These are phyloP conservation scores for Curvularia sp. DNA, from an alignment of 2,329 filamentous ascomycete genomes.

Conservation along the genomic window DNA sequence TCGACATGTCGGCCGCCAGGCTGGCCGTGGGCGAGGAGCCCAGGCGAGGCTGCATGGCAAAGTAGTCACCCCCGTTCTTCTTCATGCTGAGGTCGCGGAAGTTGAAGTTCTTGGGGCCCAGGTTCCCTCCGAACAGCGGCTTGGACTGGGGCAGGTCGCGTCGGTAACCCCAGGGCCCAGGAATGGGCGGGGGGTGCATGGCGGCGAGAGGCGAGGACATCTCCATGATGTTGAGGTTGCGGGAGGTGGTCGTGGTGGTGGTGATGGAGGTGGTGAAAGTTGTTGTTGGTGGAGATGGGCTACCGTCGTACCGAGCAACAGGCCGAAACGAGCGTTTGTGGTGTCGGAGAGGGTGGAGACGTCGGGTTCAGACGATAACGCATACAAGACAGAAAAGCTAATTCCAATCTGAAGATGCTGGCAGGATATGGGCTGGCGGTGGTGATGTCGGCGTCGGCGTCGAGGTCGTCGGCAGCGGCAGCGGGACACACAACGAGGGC, in stretches of 20 bases:
- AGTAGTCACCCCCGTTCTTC: constrained; percentile 76
- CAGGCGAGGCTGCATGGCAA: constrained; percentile 76
- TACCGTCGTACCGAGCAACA: constrained; percentile 61
- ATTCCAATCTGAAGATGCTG: constrained; percentile 52
- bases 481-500: constrained; percentile 17
- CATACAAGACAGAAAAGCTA: constrained; percentile 50
- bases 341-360: constrained; percentile 4
- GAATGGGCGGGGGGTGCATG: constrained; percentile 76
- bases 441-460: not conserved
- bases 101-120: constrained; percentile 72
- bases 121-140: constrained; percentile 61
- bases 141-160: constrained; percentile 62
- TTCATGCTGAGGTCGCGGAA: constrained; percentile 78
- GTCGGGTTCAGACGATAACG: constrained; percentile 38
- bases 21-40: constrained; percentile 91
- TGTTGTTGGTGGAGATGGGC: constrained; percentile 14
- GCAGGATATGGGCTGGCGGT: constrained; percentile 33
- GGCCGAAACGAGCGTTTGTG: constrained; percentile 33
- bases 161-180: constrained; percentile 68
- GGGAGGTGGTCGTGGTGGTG: constrained; percentile 47
- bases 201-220: constrained; percentile 92
- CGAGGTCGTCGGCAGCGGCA: not conserved
- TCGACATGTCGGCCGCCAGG: constrained; percentile 90
- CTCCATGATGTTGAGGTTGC: constrained; percentile 68
- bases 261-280: not conserved